Percentiles rank a stretch among this genome's conserved stretches.
These are phyloP conservation scores for Hypseocharis bilobata DNA, from an alignment of 441 rosid genomes.

Conservation along the genomic window DNA sequence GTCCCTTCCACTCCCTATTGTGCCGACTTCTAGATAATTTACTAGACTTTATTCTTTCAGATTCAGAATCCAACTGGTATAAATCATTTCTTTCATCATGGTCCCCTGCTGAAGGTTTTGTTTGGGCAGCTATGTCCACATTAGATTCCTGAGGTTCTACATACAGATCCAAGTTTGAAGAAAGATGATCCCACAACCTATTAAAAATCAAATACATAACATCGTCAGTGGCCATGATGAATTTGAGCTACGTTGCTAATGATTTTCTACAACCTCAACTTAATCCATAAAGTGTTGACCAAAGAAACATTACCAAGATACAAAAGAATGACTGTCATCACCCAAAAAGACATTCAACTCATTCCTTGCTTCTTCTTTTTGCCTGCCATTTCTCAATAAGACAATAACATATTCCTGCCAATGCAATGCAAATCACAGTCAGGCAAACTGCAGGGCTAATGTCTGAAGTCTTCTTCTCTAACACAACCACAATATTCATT, in stretches of 20 bases:
- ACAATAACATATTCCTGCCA: slow-evolving; percentile 90
- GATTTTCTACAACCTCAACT: not conserved
- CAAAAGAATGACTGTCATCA: slow-evolving; percentile 79
- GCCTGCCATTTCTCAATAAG: slow-evolving; percentile 76
- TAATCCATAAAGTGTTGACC: not conserved
- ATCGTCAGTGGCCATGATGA: not conserved
- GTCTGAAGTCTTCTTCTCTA: too few species aligned
- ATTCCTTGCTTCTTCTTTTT: slow-evolving; percentile 71
- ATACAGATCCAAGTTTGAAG: slow-evolving; percentile 50
- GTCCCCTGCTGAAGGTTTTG: slow-evolving; percentile 25
- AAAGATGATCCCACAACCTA: slow-evolving; percentile 96
- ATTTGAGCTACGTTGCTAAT: slow-evolving; percentile 4
- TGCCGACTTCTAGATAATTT: slow-evolving; percentile 36
- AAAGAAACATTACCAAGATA: slow-evolving; percentile 52
- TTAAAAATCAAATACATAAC: slow-evolving; percentile 14
- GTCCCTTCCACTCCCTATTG: slow-evolving; percentile 60
- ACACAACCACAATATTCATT: not conserved
- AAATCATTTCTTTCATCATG: slow-evolving; percentile 26
- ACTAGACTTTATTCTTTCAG: slow-evolving; percentile 36
- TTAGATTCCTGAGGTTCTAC: slow-evolving; percentile 34
- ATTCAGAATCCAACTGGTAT: slow-evolving; percentile 34
- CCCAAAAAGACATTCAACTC: slow-evolving; percentile 85
- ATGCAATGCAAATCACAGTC: slow-evolving; percentile 21
- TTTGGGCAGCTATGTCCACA: slow-evolving; percentile 15
- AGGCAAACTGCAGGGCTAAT: too few species aligned